These are phyloP conservation scores for Citrus reticulata DNA, from an alignment of 345 rosid species.

Conservation along the genomic window DNA sequence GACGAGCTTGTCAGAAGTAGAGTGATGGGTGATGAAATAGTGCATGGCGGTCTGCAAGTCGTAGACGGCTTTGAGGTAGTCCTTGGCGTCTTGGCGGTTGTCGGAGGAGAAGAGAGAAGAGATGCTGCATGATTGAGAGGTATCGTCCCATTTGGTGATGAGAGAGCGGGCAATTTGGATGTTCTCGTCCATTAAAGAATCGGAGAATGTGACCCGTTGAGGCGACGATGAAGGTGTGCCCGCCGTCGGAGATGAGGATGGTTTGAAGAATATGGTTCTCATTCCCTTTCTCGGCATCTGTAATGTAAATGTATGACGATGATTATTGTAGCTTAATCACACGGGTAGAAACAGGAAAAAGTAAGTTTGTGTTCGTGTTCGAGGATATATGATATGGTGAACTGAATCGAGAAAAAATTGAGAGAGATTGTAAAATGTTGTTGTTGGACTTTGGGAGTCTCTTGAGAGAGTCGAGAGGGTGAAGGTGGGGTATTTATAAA, in stretches of 20 bases:
- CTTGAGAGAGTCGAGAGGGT: no score
- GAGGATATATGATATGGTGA: no score
- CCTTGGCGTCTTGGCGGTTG: constrained; percentile 49
- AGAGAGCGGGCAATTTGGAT: constrained; percentile 37
- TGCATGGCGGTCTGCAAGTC: constrained; percentile 64
- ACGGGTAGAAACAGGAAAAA: no score
- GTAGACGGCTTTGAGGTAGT: constrained; percentile 38
- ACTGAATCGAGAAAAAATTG: no score
- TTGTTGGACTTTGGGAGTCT: no score
- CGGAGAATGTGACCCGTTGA: constrained; percentile 43
- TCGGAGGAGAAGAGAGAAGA: constrained; percentile 40
- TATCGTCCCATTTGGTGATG: constrained; percentile 38
- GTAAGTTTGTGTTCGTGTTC: no score
- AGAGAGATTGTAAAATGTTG: no score
- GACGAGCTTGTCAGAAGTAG: constrained; percentile 43
- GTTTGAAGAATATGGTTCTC: constrained; percentile 23
- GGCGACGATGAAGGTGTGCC: constrained; percentile 33
- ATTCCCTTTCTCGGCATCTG: constrained; percentile 4
- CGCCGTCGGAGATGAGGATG: constrained; percentile 25
- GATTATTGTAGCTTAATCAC: no score
- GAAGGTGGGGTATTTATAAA: background rate
- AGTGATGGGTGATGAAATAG: constrained; percentile 29
- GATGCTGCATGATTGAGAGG: constrained; percentile 14
- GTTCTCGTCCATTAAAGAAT: constrained; percentile 49
- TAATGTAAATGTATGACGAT: no score